A percentile compares a stretch with the other conserved stretches of the same genome.
phyloP scores from a whole-genome alignment of 768 basidiomycete species.

The Hebeloma cylindrosporum region DNA sequence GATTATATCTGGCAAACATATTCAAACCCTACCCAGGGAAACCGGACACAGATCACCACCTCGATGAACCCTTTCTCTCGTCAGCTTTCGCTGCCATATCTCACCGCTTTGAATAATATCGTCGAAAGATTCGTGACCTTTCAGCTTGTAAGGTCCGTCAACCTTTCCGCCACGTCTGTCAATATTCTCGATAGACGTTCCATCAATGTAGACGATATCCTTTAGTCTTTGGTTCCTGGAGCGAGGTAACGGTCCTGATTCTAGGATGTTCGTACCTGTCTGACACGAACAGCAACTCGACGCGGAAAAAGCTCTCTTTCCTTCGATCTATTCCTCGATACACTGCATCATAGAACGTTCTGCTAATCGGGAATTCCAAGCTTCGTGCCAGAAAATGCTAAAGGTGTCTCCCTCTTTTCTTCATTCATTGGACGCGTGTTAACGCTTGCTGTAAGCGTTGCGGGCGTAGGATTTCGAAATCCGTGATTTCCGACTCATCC shows the following conservation, averaged over 20 bases:
- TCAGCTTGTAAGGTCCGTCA: slow-evolving; percentile 58
- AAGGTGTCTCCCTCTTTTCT: slow-evolving; percentile 38
- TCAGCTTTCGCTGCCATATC: slow-evolving; percentile 55
- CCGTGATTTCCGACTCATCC: too few relatives aligned
- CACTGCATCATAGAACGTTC: slow-evolving; percentile 54
- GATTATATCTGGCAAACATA: slow-evolving; percentile 27
- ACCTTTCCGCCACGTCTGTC: background rate
- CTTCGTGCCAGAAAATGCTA: slow-evolving; percentile 42
- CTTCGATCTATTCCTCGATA: slow-evolving; percentile 51
- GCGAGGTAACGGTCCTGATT: slow-evolving; percentile 43
- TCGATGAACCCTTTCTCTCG: slow-evolving; percentile 49
- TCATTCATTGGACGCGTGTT: background rate
- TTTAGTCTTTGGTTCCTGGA: slow-evolving; percentile 71
- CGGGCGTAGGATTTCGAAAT: background rate
- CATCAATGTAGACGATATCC: slow-evolving; percentile 63
- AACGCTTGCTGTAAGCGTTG: slow-evolving; percentile 13
- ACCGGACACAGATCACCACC: slow-evolving; percentile 8
- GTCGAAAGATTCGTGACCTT: slow-evolving; percentile 53
- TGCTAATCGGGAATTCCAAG: slow-evolving; percentile 43
- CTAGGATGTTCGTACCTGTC: background rate
- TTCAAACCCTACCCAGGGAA: background rate
- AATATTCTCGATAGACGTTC: slow-evolving; percentile 8
- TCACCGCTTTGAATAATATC: slow-evolving; percentile 50
- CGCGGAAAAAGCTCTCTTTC: slow-evolving; percentile 48
- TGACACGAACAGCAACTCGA: slow-evolving; percentile 51